Evolutionary conservation across 192 early-diverging fungal species (phyloP).

Genomic region (Coemansia sp.): DNA sequence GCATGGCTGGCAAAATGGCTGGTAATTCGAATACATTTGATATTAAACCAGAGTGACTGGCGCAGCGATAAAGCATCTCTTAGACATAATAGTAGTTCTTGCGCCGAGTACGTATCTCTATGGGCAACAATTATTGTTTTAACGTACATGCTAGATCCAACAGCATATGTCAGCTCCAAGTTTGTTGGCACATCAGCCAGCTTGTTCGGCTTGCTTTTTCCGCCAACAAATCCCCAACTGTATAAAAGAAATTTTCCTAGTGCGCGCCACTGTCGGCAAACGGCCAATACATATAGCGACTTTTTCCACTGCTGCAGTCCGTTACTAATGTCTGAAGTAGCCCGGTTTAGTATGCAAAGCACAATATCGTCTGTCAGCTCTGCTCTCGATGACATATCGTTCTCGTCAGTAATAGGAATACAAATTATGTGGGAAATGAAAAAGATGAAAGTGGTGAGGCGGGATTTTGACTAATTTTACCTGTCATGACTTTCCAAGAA

Average conservation of each 20-base stretch:
- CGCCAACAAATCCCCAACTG: neutral
- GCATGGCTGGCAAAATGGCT: neutral
- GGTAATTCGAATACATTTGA: neutral
- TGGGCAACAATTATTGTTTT: neutral
- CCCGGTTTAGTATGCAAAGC: neutral
- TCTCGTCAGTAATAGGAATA: too few species aligned
- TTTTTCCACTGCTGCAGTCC: neutral
- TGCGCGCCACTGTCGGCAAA: neutral
- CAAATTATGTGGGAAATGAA: too few species aligned
- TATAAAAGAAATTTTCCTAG: neutral
- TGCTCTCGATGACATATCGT: neutral
- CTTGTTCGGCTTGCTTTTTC: neutral
- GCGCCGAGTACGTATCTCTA: neutral
- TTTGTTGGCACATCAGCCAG: neutral
- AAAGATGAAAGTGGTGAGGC: too few species aligned
- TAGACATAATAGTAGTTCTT: neutral
- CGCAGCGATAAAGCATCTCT: neutral
- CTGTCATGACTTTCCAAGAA: too few species aligned
- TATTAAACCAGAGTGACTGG: neutral
- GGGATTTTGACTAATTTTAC: too few species aligned
- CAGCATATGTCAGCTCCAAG: neutral
- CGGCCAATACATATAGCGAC: neutral
- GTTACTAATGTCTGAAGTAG: neutral
- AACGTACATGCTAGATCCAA: neutral
- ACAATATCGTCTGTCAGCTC: neutral